Evolutionary conservation across 2,329 filamentous ascomycete genomes (phyloP).

Genomic region (Aspergillus sergii): DNA sequence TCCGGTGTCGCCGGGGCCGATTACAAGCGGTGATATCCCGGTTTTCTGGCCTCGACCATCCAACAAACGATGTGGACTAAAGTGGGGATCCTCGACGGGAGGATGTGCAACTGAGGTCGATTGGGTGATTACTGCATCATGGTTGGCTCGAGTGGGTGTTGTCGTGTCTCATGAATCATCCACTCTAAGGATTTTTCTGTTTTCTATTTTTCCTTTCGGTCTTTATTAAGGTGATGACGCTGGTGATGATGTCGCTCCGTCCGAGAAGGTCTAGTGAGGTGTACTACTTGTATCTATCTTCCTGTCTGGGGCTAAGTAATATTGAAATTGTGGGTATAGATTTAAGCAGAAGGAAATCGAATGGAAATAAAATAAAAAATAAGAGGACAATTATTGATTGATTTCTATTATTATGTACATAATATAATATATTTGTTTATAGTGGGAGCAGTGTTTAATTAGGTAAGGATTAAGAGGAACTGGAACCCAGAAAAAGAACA

Average conservation of each 20-base stretch:
- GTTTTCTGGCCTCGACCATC: conserved; percentile 20
- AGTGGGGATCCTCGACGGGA: conserved; percentile 20
- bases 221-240: background rate
- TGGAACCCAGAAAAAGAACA: conserved; percentile 1
- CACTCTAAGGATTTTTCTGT: conserved; percentile 1
- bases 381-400: background rate
- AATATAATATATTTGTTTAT: conserved; percentile 4
- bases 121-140: conserved; percentile 18
- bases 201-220: background rate
- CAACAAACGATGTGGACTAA: conserved; percentile 17
- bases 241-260: background rate
- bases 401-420: conserved; percentile 5
- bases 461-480: conserved; percentile 4
- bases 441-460: conserved; percentile 2
- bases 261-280: background rate
- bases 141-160: conserved; percentile 20
- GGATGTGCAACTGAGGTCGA: conserved; percentile 18
- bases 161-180: conserved; percentile 24
- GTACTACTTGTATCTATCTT: background rate
- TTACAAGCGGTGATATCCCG: conserved; percentile 17
- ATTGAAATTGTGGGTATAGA: background rate
- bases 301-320: background rate
- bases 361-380: background rate
- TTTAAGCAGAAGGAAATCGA: background rate
- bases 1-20: conserved; percentile 17